Base-by-base conservation (phyloP, 169 alveolate genomes). In the Cryptosporidium bovis region DNA sequence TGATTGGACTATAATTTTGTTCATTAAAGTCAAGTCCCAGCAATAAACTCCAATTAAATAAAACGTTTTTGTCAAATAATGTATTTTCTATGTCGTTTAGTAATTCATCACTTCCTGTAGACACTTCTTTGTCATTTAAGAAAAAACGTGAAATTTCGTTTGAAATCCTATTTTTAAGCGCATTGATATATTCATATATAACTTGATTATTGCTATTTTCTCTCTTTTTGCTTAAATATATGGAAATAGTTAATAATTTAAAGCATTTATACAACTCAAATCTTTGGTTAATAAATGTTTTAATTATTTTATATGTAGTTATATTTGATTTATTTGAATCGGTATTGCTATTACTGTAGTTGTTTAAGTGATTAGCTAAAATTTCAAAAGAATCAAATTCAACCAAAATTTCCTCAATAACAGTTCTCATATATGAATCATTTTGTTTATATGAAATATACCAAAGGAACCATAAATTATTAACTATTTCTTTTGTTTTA, bases 391-490 rank as follows among this genome's bases (percentile, higher is more conserved):
- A 64, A 67, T 67, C 44, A 24, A 67, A 16, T n/a, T 67, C 82
- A 2, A 67, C 50, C 20, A 67, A 40, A 8, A 48, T 18, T 50
- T 67, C 82, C 44, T 71, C 84, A 33, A 71, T 71, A n/a, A 71
- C 29, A 8, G 2, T 31, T 31, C 84, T 71, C 68, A 71, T 53
- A 34, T 33, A 51, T 2, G 8, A 8, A 34, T 71, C 84, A 6
- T 29, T 24, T 40, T 71, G 69, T 56, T 71, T 71, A 66, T 51
- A 51, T 13, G 84, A 71, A 53, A 71, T 29, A 33, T 53, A 71
- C 84, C 84, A 71, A n/a, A 56, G 31, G 3, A 53, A 12, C 84
- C 84, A 71, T 16, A 71, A 56, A 6, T 31, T 71, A 15, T 64
- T 56, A 5, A 64, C 27, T 15, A 71, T 4, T 16, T 71, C 68